A percentile compares a stretch with the other conserved stretches of the same genome.
Evolutionary conservation across 106 monocot species (phyloP).

Genomic region (Dendrobium chrysotoxum): DNA sequence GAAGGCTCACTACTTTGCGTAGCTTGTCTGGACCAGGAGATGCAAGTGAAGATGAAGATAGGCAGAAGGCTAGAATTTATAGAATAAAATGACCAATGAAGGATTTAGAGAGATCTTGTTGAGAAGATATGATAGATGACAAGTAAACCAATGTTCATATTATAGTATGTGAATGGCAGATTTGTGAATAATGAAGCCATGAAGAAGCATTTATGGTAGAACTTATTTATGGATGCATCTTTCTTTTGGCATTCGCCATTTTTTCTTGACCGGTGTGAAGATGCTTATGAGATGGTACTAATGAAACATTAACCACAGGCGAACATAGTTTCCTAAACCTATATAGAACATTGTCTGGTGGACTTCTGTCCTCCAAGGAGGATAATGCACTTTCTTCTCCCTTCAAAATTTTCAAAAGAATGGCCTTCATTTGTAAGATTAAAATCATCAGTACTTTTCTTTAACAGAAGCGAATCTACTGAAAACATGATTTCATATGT

Average conservation of each 20-base stretch:
- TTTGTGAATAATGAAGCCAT: not conserved
- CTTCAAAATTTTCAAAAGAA: not conserved
- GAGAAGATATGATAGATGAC: not conserved
- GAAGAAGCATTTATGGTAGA: not conserved
- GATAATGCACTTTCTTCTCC: not conserved
- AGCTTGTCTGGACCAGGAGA: not conserved
- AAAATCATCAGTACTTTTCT: no score
- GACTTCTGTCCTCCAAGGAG: not conserved
- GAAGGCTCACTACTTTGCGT: not conserved
- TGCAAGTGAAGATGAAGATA: not conserved
- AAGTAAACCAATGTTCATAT: no score
- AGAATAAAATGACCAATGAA: not conserved
- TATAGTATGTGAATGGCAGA: no score
- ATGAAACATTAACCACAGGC: not conserved
- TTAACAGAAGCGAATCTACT: no score
- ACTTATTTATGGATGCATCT: not conserved
- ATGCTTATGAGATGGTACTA: not conserved
- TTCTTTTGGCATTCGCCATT: not conserved
- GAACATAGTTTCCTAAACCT: not conserved
- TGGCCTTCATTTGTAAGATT: no score
- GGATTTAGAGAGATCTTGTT: not conserved
- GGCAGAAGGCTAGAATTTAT: not conserved
- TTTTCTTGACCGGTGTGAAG: not conserved
- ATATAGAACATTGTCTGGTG: not conserved
- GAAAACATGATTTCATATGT: no score